A percentile compares a stretch with the other conserved stretches of the same genome.
Evolutionary conservation across 179 eudicot species (phyloP).

Genomic region (Beta corolliflora): DNA sequence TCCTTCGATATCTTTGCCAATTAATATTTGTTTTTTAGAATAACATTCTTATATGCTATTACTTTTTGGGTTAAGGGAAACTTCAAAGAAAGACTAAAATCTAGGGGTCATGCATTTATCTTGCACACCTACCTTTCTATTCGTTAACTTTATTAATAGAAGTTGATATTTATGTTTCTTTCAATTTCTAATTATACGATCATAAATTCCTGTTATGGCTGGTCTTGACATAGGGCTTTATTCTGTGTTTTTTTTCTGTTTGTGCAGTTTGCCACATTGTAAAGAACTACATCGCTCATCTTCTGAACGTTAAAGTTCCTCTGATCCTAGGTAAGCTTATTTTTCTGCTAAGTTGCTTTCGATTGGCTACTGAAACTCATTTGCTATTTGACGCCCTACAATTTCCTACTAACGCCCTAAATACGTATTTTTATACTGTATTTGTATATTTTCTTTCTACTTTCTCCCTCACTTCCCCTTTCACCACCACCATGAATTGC

Average conservation of each 20-base stretch:
- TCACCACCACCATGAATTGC: too few relatives aligned
- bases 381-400: too few relatives aligned
- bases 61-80: background rate
- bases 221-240: constrained; percentile 6
- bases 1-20: background rate
- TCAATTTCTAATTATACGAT: background rate
- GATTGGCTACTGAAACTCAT: background rate
- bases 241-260: constrained; percentile 19
- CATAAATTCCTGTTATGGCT: background rate
- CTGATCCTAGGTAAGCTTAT: constrained; percentile 70
- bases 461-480: too few relatives aligned
- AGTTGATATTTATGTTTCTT: background rate
- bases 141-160: background rate
- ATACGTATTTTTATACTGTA: too few relatives aligned
- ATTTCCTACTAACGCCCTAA: too few relatives aligned
- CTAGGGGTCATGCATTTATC: background rate
- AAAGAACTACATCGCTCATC: constrained; percentile 79
- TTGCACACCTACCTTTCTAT: background rate
- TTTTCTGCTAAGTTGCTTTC: background rate
- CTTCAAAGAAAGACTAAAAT: background rate
- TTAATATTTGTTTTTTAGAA: background rate
- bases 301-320: constrained; percentile 73
- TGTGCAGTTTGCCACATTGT: constrained; percentile 86
- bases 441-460: too few relatives aligned
- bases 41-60: background rate